phyloP scores from a whole-genome alignment of 2,329 filamentous ascomycete species.

The Dendrostoma leiphaemia region DNA sequence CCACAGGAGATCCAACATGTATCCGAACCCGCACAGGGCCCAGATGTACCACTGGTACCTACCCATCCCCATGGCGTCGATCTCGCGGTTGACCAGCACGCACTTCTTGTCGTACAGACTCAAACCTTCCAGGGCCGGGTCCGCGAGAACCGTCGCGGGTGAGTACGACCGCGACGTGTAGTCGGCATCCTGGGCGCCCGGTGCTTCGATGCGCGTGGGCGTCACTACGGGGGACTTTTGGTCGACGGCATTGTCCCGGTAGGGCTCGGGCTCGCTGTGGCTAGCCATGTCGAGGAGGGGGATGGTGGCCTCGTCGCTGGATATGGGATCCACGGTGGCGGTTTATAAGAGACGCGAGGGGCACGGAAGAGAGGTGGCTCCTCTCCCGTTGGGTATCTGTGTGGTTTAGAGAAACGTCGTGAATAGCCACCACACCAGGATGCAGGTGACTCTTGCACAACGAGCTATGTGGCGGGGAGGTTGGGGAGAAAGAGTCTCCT shows the following conservation, averaged over 20 bases:
- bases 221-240: slow-evolving; percentile 4
- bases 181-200: neutral
- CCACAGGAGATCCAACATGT: slow-evolving; percentile 56
- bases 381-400: neutral
- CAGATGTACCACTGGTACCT: slow-evolving; percentile 52
- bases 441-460: neutral
- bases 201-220: neutral
- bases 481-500: neutral
- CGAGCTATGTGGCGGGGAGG: neutral
- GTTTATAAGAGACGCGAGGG: neutral
- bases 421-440: neutral
- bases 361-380: neutral
- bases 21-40: slow-evolving; percentile 52
- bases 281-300: slow-evolving; percentile 13
- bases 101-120: slow-evolving; percentile 18
- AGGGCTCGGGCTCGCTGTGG: neutral
- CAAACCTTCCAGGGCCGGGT: slow-evolving; percentile 13
- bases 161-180: neutral
- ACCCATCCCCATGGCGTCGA: slow-evolving; percentile 52
- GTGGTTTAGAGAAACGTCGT: neutral
- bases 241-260: neutral
- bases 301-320: slow-evolving; percentile 12
- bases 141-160: slow-evolving; percentile 4
- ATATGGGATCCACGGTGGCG: slow-evolving; percentile 7
- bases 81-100: slow-evolving; percentile 34